A percentile compares a stretch with the other conserved stretches of the same genome.
Evolutionary conservation across 2,329 filamentous ascomycete species (phyloP).

Genomic region (Trichoderma brevicompactum): DNA sequence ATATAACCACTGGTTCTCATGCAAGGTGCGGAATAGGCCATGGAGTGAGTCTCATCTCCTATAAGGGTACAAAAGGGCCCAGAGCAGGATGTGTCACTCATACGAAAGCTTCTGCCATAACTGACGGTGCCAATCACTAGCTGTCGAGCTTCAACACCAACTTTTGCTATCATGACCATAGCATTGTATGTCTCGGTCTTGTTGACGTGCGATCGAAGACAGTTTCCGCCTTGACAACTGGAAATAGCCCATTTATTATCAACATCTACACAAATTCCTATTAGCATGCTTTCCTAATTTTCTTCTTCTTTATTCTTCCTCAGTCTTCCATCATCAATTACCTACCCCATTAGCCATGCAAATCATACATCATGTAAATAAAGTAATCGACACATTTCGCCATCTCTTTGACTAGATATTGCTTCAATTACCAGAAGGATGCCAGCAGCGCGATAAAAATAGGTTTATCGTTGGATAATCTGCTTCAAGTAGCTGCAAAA

Average conservation of each 20-base stretch:
- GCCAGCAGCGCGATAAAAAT: constrained; percentile 39
- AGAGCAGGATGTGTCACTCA: constrained; percentile 36
- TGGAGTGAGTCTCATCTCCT: constrained; percentile 34
- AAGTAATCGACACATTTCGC: constrained; percentile 42
- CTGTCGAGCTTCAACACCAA: constrained; percentile 39
- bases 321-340: too few species aligned
- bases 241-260: constrained; percentile 36
- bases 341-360: constrained; percentile 45
- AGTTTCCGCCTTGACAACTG: constrained; percentile 39
- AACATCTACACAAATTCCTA: too few species aligned
- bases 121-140: constrained; percentile 38
- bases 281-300: too few species aligned
- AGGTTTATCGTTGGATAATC: constrained; percentile 33
- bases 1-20: constrained; percentile 37
- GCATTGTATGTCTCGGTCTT: constrained; percentile 43
- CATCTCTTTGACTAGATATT: constrained; percentile 37
- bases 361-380: constrained; percentile 46
- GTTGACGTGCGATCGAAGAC: constrained; percentile 47
- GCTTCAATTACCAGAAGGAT: constrained; percentile 44
- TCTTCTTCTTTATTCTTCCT: too few species aligned
- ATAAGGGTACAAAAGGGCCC: constrained; percentile 37
- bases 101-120: constrained; percentile 40
- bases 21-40: constrained; percentile 36
- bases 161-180: constrained; percentile 45
- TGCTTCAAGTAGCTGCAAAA: constrained; percentile 26